These are phyloP conservation scores for Blastomyces gilchristii DNA, from an alignment of 2,329 filamentous ascomycete species.

Conservation along the genomic window DNA sequence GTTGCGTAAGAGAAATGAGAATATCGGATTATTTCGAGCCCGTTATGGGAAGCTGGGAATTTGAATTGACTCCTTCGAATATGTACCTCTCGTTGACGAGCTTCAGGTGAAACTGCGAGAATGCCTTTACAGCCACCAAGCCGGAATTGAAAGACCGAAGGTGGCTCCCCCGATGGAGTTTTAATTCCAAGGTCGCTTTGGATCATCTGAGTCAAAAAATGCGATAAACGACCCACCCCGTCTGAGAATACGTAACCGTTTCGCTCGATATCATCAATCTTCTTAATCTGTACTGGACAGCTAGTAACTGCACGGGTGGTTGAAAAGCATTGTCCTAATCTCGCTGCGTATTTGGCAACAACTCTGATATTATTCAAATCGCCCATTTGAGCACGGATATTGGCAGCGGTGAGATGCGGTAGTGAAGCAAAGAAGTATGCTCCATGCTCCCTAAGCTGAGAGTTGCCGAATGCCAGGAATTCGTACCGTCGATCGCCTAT, in stretches of 20 bases:
- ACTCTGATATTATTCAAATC: conserved; percentile 68
- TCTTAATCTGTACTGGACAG: conserved; percentile 47
- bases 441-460: conserved; percentile 82
- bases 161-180: conserved; percentile 45
- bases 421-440: conserved; percentile 85
- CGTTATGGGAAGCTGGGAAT: conserved; percentile 60
- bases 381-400: conserved; percentile 81
- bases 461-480: conserved; percentile 91
- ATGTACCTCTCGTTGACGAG: conserved; percentile 57
- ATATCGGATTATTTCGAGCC: conserved; percentile 74
- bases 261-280: conserved; percentile 58
- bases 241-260: conserved; percentile 72
- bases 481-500: conserved; percentile 75
- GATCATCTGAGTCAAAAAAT: conserved; percentile 62
- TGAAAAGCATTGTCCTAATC: conserved; percentile 90
- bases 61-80: conserved; percentile 82
- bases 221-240: conserved; percentile 86
- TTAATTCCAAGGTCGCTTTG: conserved; percentile 57
- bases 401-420: conserved; percentile 54
- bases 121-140: conserved; percentile 90
- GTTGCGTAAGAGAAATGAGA: conserved; percentile 67
- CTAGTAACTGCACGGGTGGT: conserved; percentile 68
- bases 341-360: conserved; percentile 81
- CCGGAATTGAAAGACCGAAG: conserved; percentile 84
- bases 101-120: conserved; percentile 61